Conservation (phyloP, 2,329 filamentous ascomycete species). For the Trichoderma oligosporum region DNA sequence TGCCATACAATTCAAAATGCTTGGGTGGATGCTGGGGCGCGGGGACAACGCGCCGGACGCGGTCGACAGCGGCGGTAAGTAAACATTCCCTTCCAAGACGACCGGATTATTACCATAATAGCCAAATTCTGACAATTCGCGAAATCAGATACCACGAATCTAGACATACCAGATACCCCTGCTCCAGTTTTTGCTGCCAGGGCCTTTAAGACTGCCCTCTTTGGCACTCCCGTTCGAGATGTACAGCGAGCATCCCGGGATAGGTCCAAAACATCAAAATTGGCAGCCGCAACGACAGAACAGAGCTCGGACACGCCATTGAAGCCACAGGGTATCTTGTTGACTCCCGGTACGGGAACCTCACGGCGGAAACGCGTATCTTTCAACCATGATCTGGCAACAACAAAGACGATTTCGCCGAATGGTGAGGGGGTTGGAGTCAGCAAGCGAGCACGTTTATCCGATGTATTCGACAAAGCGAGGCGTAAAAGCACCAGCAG, state of each 20-base stretch:
- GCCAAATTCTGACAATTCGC: not conserved
- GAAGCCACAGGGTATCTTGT: slow-evolving; percentile 55
- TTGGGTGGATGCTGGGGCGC: slow-evolving; percentile 57
- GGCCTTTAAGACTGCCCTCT: slow-evolving; percentile 60
- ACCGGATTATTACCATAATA: not conserved
- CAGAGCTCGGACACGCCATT: slow-evolving; percentile 43
- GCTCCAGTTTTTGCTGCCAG: slow-evolving; percentile 64
- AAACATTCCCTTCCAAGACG: not conserved
- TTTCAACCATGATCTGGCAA: slow-evolving; percentile 52
- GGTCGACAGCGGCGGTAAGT: slow-evolving; percentile 31
- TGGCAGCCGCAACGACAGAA: slow-evolving; percentile 20
- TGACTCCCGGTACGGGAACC: slow-evolving; percentile 61
- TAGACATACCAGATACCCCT: slow-evolving; percentile 61
- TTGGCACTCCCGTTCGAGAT: slow-evolving; percentile 52
- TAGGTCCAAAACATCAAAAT: slow-evolving; percentile 21
- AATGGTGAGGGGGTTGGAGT: slow-evolving; percentile 10
- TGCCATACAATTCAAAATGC: slow-evolving; percentile 38
- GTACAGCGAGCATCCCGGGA: slow-evolving; percentile 33
- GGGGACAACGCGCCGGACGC: slow-evolving; percentile 38
- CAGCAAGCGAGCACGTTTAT: slow-evolving; percentile 42
- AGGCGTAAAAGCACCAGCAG: slow-evolving; percentile 31
- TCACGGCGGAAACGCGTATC: slow-evolving; percentile 62
- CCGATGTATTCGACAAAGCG: slow-evolving; percentile 45
- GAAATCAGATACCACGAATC: slow-evolving; percentile 40
- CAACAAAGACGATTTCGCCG: slow-evolving; percentile 25